Conservation (phyloP, 2,329 filamentous ascomycete species). For the Neobulgaria alba region DNA sequence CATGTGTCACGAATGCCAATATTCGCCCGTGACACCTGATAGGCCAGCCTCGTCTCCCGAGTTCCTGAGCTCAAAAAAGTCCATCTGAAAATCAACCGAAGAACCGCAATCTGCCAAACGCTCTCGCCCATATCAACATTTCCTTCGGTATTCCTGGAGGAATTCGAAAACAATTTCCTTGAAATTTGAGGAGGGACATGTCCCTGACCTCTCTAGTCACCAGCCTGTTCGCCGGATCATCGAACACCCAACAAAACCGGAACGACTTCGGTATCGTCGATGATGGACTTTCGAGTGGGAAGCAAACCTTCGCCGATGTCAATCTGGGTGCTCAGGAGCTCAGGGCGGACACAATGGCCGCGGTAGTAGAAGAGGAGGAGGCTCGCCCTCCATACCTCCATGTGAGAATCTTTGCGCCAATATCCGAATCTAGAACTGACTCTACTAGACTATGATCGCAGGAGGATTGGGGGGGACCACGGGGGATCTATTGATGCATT, state of each 20-base stretch:
- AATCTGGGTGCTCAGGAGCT: conserved; percentile 20
- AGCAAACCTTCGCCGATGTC: conserved; percentile 26
- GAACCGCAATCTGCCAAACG: background rate
- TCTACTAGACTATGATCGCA: conserved; percentile 76
- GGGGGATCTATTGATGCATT: conserved; percentile 98
- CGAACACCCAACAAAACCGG: conserved; percentile 16
- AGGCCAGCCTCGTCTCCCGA: conserved; percentile 8
- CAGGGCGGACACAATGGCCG: conserved; percentile 23
- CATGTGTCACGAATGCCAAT: too few relatives aligned
- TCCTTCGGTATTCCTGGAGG: conserved; percentile 2
- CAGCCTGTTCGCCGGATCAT: conserved; percentile 39
- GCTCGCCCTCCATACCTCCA: conserved; percentile 54
- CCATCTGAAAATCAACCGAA: too few relatives aligned
- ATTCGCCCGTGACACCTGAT: conserved; percentile 2
- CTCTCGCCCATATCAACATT: background rate
- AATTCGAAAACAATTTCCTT: conserved; percentile 13
- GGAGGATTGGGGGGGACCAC: conserved; percentile 87
- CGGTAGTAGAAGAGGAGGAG: conserved; percentile 39
- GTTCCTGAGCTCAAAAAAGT: too few relatives aligned
- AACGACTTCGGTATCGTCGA: conserved; percentile 28
- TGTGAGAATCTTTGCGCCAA: conserved; percentile 36
- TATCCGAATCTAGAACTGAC: conserved; percentile 7
- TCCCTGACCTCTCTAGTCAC: conserved; percentile 47
- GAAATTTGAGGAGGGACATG: conserved; percentile 38
- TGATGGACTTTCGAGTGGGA: conserved; percentile 29